Conservation (phyloP, 805 yeast genomes). For the Lipomyces starkeyi region DNA sequence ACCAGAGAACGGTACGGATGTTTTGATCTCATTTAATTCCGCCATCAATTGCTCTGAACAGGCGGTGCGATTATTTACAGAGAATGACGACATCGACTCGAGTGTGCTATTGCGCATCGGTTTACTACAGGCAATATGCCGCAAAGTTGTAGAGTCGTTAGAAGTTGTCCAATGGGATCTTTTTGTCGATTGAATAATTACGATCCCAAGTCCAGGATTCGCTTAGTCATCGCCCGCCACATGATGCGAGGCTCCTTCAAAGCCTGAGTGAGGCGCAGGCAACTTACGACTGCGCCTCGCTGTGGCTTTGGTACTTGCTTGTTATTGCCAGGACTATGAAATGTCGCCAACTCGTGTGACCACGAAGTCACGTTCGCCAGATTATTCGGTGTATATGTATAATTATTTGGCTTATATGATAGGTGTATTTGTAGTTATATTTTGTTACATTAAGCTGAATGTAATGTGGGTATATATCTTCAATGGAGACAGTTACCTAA, state of each 20-base stretch:
- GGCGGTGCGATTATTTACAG: slow-evolving; percentile 6
- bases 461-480: background rate
- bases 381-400: no score
- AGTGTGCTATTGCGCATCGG: slow-evolving; percentile 16
- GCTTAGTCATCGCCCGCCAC: no score
- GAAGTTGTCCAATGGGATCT: slow-evolving; percentile 27
- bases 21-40: slow-evolving; percentile 62
- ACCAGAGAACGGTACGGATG: slow-evolving; percentile 60
- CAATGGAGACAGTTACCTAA: background rate
- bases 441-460: background rate
- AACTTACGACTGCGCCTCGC: no score
- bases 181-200: slow-evolving; percentile 18
- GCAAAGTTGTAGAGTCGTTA: slow-evolving; percentile 9
- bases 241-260: no score
- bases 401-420: no score
- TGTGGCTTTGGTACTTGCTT: no score
- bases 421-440: no score
- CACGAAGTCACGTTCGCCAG: no score
- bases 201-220: no score
- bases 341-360: no score
- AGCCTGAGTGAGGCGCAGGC: no score
- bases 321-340: no score
- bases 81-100: slow-evolving; percentile 10
- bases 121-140: slow-evolving; percentile 7
- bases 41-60: slow-evolving; percentile 49